Evolutionary conservation across 1,284 basidiomycete species (phyloP), one percentile per base, ranked within the genome.

Genomic region (Meripilus lineatus): DNA sequence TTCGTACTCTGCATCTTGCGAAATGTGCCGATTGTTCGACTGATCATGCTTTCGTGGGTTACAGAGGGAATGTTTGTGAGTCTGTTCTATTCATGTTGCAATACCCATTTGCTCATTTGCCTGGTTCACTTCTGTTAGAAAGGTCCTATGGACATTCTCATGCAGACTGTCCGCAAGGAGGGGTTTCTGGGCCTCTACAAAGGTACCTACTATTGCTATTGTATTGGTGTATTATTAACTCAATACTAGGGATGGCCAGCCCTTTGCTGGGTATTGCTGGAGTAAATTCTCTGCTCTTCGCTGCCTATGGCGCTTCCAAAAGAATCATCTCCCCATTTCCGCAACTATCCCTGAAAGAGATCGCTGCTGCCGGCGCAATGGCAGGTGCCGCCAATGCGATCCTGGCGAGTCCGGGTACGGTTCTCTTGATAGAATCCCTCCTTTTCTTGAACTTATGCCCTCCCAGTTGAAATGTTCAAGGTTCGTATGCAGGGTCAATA

Each of bases 401-500:
- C 13, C 75, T 95, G 1, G 91, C 92, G 0, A 89, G 87, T 62
- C 94, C 95, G 46, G 86, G 89, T 89, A 37, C 38, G 74, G 57
- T 15, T 17, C 36, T 10, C 7, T 20, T n/a, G 6, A n/a, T 26
- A 8, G 23, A 30, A n/a, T 26, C 45, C 7, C 10, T 18, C 14
- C 14, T 22, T 20, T 21, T 3, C 21, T 43, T 18, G 20, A 38
- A 28, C 44, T 17, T 40, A 10, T 23, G 15, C 2, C 32, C 20
- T 13, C 32, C 20, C 49, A 88, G 87, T 89, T 42, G 88, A 90
- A 62, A 87, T 90, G 84, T 88, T 89, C 65, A 91, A 93, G 68
- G 91, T 98, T 37, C 80, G 91, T n/a, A 96, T 97, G 93, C 94
- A 98, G 67, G 93, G 90, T 4, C 90, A 94, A 58, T 93, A 92